Percentiles rank a stretch among this genome's conserved stretches.
Evolutionary conservation across 495 filamentous ascomycete species (phyloP).

Genomic region (Extremus antarcticus): DNA sequence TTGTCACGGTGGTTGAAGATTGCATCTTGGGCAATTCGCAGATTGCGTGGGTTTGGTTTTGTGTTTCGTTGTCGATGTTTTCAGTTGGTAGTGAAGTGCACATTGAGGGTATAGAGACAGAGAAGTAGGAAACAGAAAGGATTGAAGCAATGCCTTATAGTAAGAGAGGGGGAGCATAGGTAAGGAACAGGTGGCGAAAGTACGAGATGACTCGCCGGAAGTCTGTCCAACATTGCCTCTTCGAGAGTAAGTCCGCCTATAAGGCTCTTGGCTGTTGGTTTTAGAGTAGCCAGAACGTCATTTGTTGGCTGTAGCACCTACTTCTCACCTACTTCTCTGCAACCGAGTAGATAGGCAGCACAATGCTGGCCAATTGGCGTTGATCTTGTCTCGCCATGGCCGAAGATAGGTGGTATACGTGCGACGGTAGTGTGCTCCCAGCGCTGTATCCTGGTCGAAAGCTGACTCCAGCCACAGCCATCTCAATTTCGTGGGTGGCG

Average conservation of each 20-base stretch:
- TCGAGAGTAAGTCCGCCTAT: background rate
- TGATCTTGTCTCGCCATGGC: background rate
- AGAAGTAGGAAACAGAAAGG: background rate
- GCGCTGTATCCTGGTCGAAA: background rate
- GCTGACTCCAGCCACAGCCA: background rate
- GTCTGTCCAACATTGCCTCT: background rate
- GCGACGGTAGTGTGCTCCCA: background rate
- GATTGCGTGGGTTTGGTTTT: background rate
- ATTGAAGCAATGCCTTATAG: background rate
- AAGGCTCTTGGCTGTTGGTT: background rate
- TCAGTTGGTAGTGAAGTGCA: background rate
- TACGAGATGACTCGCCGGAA: background rate
- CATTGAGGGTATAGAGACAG: background rate
- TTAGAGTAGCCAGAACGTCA: background rate
- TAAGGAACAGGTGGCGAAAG: background rate
- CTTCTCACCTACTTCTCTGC: background rate
- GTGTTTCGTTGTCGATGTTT: background rate
- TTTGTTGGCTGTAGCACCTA: background rate
- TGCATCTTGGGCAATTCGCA: background rate
- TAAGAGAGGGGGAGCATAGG: background rate
- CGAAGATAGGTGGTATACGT: background rate
- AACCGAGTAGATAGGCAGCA: background rate
- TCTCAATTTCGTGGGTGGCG: background rate
- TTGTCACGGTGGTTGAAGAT: background rate
- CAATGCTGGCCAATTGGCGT: background rate